These are phyloP conservation scores for Aspergillus pseudoglaucus DNA, from an alignment of 2,329 filamentous ascomycete species.

Conservation along the genomic window DNA sequence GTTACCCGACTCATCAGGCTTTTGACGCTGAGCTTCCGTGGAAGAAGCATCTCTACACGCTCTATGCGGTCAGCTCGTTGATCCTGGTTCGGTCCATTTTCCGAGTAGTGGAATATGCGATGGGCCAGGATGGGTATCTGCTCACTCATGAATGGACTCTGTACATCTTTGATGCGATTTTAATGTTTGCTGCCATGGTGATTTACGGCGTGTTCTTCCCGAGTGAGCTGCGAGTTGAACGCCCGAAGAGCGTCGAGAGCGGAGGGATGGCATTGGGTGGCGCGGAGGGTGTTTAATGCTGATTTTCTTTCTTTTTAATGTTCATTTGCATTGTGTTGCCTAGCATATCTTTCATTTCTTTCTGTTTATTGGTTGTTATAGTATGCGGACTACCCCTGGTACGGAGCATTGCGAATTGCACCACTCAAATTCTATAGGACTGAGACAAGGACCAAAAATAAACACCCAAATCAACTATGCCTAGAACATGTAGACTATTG, in stretches of 20 bases:
- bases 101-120: constrained; percentile 45
- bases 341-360: too few relatives aligned
- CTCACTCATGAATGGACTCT: constrained; percentile 37
- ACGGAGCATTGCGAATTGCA: too few relatives aligned
- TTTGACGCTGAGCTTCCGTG: constrained; percentile 5
- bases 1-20: constrained; percentile 5
- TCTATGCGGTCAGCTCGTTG: constrained; percentile 20
- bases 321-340: too few relatives aligned
- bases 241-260: background rate
- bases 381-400: too few relatives aligned
- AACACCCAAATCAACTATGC: too few relatives aligned
- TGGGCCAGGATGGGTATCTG: constrained; percentile 37
- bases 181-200: constrained; percentile 27
- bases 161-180: constrained; percentile 40
- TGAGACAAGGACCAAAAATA: too few relatives aligned
- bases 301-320: too few relatives aligned
- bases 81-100: constrained; percentile 43
- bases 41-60: constrained; percentile 12
- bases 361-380: too few relatives aligned
- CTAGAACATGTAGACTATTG: too few relatives aligned
- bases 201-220: constrained; percentile 7
- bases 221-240: background rate
- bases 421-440: too few relatives aligned
- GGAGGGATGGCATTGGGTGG: too few relatives aligned
- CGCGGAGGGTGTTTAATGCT: too few relatives aligned